Evolutionary conservation across 371 early-diverging fungal genomes (phyloP).

Genomic region (Syncephalis fuscata): DNA sequence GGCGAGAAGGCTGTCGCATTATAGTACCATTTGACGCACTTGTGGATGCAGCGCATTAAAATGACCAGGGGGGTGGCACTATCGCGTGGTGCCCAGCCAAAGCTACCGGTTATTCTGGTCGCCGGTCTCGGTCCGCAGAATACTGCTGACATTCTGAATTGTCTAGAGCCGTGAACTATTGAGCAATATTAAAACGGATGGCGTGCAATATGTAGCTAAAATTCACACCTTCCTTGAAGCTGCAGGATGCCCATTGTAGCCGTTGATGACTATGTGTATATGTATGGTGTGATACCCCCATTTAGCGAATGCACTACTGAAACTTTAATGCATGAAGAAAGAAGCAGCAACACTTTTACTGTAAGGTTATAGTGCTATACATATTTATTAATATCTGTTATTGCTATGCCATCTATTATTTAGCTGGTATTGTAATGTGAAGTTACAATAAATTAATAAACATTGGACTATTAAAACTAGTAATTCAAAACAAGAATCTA

Average conservation of each 20-base stretch:
- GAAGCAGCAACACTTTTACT: too few species aligned
- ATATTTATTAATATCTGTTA: too few species aligned
- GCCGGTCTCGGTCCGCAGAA: constrained; percentile 79
- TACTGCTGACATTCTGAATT: constrained; percentile 46
- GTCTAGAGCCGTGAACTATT: constrained; percentile 66
- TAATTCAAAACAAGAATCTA: too few species aligned
- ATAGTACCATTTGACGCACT: constrained; percentile 54
- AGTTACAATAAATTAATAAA: too few species aligned
- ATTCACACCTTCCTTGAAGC: constrained; percentile 40
- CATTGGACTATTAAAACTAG: too few species aligned
- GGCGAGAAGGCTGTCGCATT: constrained; percentile 27
- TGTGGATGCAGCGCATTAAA: constrained; percentile 36
- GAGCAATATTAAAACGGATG: constrained; percentile 80
- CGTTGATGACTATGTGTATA: too few species aligned
- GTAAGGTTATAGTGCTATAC: too few species aligned
- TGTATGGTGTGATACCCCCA: too few species aligned
- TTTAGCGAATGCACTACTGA: too few species aligned
- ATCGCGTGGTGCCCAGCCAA: background rate
- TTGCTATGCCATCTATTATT: too few species aligned
- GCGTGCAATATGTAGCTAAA: constrained; percentile 44
- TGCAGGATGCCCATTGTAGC: constrained; percentile 15
- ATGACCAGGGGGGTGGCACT: constrained; percentile 39
- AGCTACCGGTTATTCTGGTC: constrained; percentile 61
- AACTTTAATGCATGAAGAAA: too few species aligned
- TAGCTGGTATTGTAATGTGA: too few species aligned